Percentiles rank a stretch among this genome's conserved stretches.
Evolutionary conservation across 306 rosid genomes (phyloP).

Genomic region (Ammopiptanthus mongolicus): DNA sequence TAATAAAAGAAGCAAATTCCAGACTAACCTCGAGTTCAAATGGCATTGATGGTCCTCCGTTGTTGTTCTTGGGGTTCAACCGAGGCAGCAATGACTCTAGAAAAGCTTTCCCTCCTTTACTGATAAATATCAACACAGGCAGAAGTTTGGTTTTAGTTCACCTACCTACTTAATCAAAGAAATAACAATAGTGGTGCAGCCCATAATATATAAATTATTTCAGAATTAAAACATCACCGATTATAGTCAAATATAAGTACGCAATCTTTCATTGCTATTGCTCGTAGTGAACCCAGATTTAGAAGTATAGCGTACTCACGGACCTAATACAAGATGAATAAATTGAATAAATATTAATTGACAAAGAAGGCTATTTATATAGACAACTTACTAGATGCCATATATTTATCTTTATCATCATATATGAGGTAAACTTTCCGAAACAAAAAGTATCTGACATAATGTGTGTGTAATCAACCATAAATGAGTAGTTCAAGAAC

Average conservation of each 20-base stretch:
- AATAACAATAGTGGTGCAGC: neutral
- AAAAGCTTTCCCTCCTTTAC: constrained; percentile 94
- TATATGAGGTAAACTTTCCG: neutral
- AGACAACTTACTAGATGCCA: neutral
- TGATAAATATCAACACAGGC: constrained; percentile 33
- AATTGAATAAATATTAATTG: constrained; percentile 1
- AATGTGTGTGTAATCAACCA: neutral
- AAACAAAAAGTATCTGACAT: neutral
- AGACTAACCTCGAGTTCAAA: constrained; percentile 87
- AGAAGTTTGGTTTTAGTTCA: constrained; percentile 19
- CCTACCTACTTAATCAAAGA: constrained; percentile 7
- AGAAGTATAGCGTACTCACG: constrained; percentile 92
- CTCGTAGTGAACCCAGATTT: constrained; percentile 88
- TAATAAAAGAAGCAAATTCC: constrained; percentile 13
- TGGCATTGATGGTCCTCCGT: constrained; percentile 91
- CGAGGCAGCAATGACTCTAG: constrained; percentile 78
- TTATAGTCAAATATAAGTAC: constrained; percentile 84
- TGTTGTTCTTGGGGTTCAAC: constrained; percentile 67
- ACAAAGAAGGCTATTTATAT: neutral
- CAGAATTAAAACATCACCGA: constrained; percentile 47
- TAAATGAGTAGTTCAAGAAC: neutral
- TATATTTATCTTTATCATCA: constrained; percentile 3
- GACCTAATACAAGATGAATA: constrained; percentile 49
- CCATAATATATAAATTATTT: constrained; percentile 10
- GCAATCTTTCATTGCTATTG: constrained; percentile 87